Percentiles rank a stretch among this genome's conserved stretches.
Conservation (phyloP, 768 basidiomycete genomes). For the Russula foetens region DNA sequence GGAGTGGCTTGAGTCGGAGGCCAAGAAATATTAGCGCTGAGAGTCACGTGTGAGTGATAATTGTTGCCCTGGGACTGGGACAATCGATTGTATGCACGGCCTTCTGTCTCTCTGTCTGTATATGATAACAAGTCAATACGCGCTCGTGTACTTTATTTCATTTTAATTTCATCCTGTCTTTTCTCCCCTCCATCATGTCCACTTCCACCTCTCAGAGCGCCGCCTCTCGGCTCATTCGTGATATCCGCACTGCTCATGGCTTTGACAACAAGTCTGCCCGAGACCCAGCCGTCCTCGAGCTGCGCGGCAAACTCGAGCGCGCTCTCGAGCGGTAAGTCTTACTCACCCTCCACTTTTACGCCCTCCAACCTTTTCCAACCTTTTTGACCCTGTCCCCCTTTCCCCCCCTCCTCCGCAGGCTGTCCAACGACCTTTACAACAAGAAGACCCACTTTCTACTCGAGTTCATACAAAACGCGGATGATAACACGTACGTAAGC, state of each 20-base stretch:
- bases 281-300: not conserved
- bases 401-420: not conserved
- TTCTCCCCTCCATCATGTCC: not conserved
- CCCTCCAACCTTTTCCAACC: not conserved
- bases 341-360: not conserved
- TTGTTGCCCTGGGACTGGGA: no score
- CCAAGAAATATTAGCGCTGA: not conserved
- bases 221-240: not conserved
- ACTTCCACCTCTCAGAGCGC: not conserved
- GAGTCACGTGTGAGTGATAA: not conserved
- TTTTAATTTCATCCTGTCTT: not conserved
- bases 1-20: constrained; percentile 27
- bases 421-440: constrained; percentile 24
- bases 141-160: not conserved
- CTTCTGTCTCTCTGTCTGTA: no score
- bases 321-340: constrained; percentile 16
- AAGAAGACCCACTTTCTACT: constrained; percentile 25
- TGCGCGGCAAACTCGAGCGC: constrained; percentile 16
- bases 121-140: not conserved
- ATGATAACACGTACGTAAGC: constrained; percentile 21
- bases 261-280: not conserved
- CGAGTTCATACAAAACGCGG: constrained; percentile 26
- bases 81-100: no score
- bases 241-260: constrained; percentile 9
- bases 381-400: no score